Conservation (phyloP, 352 stramenopile species). For the Phytophthora meadii region DNA sequence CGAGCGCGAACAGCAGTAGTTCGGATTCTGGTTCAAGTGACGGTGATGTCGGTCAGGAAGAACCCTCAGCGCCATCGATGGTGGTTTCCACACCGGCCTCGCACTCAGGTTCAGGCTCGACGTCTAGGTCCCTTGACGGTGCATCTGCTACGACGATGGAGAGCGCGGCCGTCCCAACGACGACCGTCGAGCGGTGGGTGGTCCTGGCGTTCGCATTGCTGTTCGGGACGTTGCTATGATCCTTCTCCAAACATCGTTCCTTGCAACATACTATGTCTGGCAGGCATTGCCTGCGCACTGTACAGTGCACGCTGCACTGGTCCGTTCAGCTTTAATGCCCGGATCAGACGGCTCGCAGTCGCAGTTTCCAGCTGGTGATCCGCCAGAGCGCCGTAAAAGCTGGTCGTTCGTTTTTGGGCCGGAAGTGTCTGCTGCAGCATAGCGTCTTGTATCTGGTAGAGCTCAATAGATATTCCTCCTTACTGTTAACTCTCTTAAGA, state of each 20-base stretch:
- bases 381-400: constrained; percentile 21
- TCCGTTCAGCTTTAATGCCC: neutral
- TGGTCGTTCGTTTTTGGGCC: neutral
- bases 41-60: constrained; percentile 19
- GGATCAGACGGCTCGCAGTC: constrained; percentile 21
- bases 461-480: constrained; percentile 13
- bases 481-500: constrained; percentile 4
- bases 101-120: constrained; percentile 16
- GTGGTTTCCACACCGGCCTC: constrained; percentile 9
- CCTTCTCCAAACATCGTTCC: constrained; percentile 12
- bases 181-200: constrained; percentile 18
- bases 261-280: neutral
- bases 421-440: constrained; percentile 5
- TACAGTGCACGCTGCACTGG: too few relatives aligned
- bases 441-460: neutral
- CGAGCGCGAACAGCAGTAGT: constrained; percentile 11
- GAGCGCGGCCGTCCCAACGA: constrained; percentile 18
- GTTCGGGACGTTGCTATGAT: constrained; percentile 25
- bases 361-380: constrained; percentile 24
- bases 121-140: constrained; percentile 3
- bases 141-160: constrained; percentile 19
- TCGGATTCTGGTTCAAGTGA: constrained; percentile 13
- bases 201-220: constrained; percentile 26
- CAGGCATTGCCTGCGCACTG: too few relatives aligned
- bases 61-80: constrained; percentile 10